Conservation (phyloP, 2,329 filamentous ascomycete genomes). For the Fusarium sp. region DNA sequence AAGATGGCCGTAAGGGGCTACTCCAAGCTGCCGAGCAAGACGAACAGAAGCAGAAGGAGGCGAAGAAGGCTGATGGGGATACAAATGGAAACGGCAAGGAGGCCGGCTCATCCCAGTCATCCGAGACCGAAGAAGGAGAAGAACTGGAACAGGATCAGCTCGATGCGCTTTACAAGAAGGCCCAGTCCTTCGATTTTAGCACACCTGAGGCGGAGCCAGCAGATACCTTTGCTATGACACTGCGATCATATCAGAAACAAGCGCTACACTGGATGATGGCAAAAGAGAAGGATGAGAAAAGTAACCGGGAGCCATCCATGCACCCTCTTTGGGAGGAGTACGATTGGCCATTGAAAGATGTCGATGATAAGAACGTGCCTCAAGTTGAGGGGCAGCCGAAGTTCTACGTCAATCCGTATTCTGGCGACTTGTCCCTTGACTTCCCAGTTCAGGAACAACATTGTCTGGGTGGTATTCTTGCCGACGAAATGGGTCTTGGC, state of each 20-base stretch:
- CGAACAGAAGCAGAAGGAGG: constrained; percentile 75
- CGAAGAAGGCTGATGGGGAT: constrained; percentile 45
- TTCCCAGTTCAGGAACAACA: constrained; percentile 96
- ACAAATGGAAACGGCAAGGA: constrained; percentile 40
- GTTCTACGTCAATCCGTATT: constrained; percentile 98
- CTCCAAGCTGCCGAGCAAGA: constrained; percentile 88
- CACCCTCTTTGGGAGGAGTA: constrained; percentile 99
- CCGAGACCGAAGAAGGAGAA: constrained; percentile 82
- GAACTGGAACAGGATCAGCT: constrained; percentile 96
- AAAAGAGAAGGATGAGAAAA: constrained; percentile 85
- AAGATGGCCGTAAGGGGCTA: constrained; percentile 83
- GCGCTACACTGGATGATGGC: constrained; percentile 95
- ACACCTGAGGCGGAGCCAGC: constrained; percentile 88
- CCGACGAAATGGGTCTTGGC: constrained; percentile 96
- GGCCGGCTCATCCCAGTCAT: constrained; percentile 61
- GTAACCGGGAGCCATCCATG: constrained; percentile 81
- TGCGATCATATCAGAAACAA: constrained; percentile 95
- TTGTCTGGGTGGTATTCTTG: constrained; percentile 90
- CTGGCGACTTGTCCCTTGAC: constrained; percentile 88
- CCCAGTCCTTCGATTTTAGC: constrained; percentile 94
- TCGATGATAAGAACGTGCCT: constrained; percentile 80
- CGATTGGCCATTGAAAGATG: constrained; percentile 85
- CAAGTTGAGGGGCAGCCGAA: constrained; percentile 70
- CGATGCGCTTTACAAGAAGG: constrained; percentile 92
- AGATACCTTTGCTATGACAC: constrained; percentile 79